Percentiles rank a stretch among this genome's conserved stretches.
phyloP scores from a whole-genome alignment of 2,329 filamentous ascomycete species.

The Xylariaceae sp. region DNA sequence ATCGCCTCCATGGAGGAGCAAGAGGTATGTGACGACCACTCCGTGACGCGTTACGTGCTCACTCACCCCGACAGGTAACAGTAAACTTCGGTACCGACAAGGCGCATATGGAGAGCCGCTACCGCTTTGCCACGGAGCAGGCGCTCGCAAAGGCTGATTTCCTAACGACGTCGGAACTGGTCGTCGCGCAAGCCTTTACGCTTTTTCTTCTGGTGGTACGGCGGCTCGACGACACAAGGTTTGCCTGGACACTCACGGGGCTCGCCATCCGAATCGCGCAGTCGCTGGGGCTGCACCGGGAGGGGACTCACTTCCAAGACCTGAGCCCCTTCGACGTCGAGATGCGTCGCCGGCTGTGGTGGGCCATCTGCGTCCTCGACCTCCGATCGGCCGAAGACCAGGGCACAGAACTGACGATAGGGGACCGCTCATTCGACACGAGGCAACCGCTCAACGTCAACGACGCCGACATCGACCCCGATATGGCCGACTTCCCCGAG shows the following conservation, averaged over 20 bases:
- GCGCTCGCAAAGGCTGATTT: slow-evolving; percentile 56
- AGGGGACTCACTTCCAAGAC: slow-evolving; percentile 43
- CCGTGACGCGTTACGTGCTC: too few species aligned
- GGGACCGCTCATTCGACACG: slow-evolving; percentile 42
- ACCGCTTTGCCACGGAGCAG: slow-evolving; percentile 49
- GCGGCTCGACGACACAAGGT: slow-evolving; percentile 42
- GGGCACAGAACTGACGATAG: slow-evolving; percentile 42
- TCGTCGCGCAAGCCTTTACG: slow-evolving; percentile 53
- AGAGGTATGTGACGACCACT: slow-evolving; percentile 35
- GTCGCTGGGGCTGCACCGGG: slow-evolving; percentile 49
- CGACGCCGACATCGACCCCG: slow-evolving; percentile 41
- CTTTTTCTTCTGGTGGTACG: slow-evolving; percentile 50
- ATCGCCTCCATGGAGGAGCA: slow-evolving; percentile 53
- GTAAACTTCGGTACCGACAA: slow-evolving; percentile 44
- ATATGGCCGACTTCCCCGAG: slow-evolving; percentile 38
- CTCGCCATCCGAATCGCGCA: slow-evolving; percentile 51
- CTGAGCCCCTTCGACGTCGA: slow-evolving; percentile 54
- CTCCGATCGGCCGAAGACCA: slow-evolving; percentile 53
- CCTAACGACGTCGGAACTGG: slow-evolving; percentile 49
- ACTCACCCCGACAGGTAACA: slow-evolving; percentile 33
- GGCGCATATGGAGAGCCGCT: slow-evolving; percentile 34
- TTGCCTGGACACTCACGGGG: slow-evolving; percentile 57
- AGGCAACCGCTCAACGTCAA: slow-evolving; percentile 50
- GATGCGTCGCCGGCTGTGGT: slow-evolving; percentile 56
- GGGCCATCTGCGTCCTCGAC: slow-evolving; percentile 53